Conservation (phyloP, 371 early-diverging fungal genomes). For the Rhizomucor pusillus region DNA sequence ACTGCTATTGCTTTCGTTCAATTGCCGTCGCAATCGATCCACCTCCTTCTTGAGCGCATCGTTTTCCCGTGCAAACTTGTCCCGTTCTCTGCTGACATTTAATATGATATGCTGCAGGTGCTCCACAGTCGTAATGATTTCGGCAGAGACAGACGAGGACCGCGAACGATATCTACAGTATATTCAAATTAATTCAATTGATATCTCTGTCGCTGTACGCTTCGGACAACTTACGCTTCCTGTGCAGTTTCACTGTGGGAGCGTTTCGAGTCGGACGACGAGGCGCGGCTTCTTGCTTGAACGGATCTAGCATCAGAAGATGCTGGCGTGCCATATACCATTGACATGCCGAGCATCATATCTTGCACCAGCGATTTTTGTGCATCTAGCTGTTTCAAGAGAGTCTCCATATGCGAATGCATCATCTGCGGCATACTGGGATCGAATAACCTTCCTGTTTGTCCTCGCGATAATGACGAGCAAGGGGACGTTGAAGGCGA, state of each 20-base stretch:
- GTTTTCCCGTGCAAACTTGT: conserved; percentile 50
- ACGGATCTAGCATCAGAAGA: neutral
- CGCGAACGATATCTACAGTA: neutral
- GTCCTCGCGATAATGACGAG: conserved; percentile 32
- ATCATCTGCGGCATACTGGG: conserved; percentile 9
- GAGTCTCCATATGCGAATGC: conserved; percentile 26
- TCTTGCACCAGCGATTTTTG: conserved; percentile 31
- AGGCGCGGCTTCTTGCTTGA: neutral
- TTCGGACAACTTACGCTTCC: too few species aligned
- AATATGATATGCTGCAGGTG: conserved; percentile 45
- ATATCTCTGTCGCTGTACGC: too few species aligned
- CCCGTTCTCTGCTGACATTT: conserved; percentile 43
- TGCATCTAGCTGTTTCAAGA: conserved; percentile 31
- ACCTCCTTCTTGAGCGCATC: conserved; percentile 43
- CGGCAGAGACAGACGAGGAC: conserved; percentile 3
- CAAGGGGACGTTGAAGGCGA: conserved; percentile 23
- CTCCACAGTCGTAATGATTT: conserved; percentile 7
- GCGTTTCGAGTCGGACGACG: neutral
- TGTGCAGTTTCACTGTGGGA: neutral
- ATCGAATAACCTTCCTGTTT: conserved; percentile 6
- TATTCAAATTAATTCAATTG: neutral
- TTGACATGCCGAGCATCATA: conserved; percentile 12
- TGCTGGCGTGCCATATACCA: conserved; percentile 4
- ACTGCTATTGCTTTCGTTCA: neutral
- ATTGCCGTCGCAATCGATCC: conserved; percentile 24